Percentiles rank a stretch among this genome's conserved stretches.
phyloP scores from a whole-genome alignment of 2,329 filamentous ascomycete species.

The Talaromyces sp. region DNA sequence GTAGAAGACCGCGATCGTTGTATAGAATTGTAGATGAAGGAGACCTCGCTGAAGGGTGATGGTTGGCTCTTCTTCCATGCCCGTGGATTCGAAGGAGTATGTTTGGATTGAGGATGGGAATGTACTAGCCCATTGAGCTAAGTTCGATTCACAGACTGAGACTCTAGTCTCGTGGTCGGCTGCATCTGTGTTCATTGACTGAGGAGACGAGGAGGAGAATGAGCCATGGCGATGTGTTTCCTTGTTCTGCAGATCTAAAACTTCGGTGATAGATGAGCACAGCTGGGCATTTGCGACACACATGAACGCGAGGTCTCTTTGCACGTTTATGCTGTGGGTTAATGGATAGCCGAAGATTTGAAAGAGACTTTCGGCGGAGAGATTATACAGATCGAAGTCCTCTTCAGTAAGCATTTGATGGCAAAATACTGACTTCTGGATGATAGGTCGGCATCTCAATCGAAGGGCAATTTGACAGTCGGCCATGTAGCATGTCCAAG shows the following conservation, averaged over 20 bases:
- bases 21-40: constrained; percentile 21
- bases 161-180: constrained; percentile 3
- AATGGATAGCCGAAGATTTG: background rate
- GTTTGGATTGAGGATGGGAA: constrained; percentile 15
- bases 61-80: constrained; percentile 5
- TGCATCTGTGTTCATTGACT: background rate
- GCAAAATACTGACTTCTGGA: constrained; percentile 9
- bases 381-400: constrained; percentile 12
- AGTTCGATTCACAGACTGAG: constrained; percentile 10
- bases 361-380: constrained; percentile 1
- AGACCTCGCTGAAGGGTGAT: constrained; percentile 16
- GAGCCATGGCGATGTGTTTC: background rate
- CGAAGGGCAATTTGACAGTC: constrained; percentile 17
- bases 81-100: constrained; percentile 1
- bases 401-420: constrained; percentile 15
- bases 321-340: background rate
- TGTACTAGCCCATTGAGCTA: constrained; percentile 18
- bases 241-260: constrained; percentile 16
- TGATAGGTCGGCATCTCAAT: constrained; percentile 14
- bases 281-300: constrained; percentile 16
- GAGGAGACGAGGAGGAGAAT: constrained; percentile 3
- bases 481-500: constrained; percentile 19
- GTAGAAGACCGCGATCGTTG: constrained; percentile 20
- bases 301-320: constrained; percentile 9
- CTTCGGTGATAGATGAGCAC: constrained; percentile 14